Conservation (phyloP, 2,329 filamentous ascomycete species). For the Tolypocladium album region DNA sequence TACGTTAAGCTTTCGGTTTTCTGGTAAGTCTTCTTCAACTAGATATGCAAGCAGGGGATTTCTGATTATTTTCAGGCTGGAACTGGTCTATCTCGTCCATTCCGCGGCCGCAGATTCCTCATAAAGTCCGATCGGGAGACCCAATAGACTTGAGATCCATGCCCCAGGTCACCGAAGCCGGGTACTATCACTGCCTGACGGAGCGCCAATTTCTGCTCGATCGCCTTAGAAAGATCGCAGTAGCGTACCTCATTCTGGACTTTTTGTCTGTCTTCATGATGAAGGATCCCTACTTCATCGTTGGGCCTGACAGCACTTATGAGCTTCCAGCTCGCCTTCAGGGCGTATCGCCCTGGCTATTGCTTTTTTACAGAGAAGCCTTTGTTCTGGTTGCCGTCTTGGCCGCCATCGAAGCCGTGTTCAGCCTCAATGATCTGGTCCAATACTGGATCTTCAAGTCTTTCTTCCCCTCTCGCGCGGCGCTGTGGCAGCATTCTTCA, state of each 20-base stretch:
- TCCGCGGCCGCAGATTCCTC: conserved; percentile 33
- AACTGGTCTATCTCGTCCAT: conserved; percentile 41
- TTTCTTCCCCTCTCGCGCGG: conserved; percentile 38
- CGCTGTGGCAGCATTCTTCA: conserved; percentile 43
- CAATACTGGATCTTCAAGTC: conserved; percentile 37
- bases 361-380: conserved; percentile 45
- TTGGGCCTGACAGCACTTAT: conserved; percentile 30
- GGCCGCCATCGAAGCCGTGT: conserved; percentile 48
- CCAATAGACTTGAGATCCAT: conserved; percentile 29
- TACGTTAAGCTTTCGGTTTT: conserved; percentile 40
- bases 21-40: conserved; percentile 26
- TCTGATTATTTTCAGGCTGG: conserved; percentile 33
- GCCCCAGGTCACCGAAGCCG: conserved; percentile 30
- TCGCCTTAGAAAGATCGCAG: conserved; percentile 33
- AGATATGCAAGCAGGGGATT: background rate
- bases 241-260: conserved; percentile 60
- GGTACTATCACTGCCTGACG: conserved; percentile 32
- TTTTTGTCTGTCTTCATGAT: conserved; percentile 56
- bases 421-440: conserved; percentile 47
- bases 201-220: conserved; percentile 31
- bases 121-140: conserved; percentile 19
- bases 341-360: conserved; percentile 28
- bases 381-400: conserved; percentile 47
- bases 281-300: conserved; percentile 67
- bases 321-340: conserved; percentile 30